These are phyloP conservation scores for Suhomyces emberorum DNA, from an alignment of 805 yeast genomes.

Conservation along the genomic window DNA sequence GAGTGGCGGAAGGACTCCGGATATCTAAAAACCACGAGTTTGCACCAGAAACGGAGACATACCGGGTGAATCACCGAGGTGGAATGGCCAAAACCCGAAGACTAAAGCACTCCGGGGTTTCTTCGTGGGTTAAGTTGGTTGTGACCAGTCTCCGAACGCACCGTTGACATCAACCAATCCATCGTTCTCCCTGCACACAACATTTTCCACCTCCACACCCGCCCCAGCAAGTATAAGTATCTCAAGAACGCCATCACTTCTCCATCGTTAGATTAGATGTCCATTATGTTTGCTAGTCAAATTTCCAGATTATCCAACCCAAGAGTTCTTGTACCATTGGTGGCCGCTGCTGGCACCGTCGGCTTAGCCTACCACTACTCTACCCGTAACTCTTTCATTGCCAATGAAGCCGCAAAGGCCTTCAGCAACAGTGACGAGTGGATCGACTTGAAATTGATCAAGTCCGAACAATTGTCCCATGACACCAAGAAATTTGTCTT, in stretches of 20 bases:
- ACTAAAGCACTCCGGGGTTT: too few species aligned
- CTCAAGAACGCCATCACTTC: background rate
- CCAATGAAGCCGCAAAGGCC: conserved; percentile 41
- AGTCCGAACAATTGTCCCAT: conserved; percentile 47
- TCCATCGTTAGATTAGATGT: background rate
- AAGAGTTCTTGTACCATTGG: conserved; percentile 26
- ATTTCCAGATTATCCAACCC: conserved; percentile 25
- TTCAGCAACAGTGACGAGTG: conserved; percentile 66
- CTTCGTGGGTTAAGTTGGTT: too few species aligned
- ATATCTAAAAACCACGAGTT: too few species aligned
- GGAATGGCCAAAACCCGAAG: too few species aligned
- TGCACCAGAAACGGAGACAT: too few species aligned
- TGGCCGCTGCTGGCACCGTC: conserved; percentile 31
- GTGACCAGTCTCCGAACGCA: too few species aligned
- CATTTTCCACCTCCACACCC: too few species aligned
- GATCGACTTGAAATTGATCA: conserved; percentile 60
- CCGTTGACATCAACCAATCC: too few species aligned
- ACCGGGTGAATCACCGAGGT: too few species aligned
- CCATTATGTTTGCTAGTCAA: conserved; percentile 11
- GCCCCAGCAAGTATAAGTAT: background rate
- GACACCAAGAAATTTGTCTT: conserved; percentile 71
- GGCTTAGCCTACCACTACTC: conserved; percentile 31
- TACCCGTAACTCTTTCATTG: conserved; percentile 17
- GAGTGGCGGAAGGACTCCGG: too few species aligned
- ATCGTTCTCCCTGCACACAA: too few species aligned